Base-by-base conservation (phyloP, 306 rosid species). In the Nissolia schottii region DNA sequence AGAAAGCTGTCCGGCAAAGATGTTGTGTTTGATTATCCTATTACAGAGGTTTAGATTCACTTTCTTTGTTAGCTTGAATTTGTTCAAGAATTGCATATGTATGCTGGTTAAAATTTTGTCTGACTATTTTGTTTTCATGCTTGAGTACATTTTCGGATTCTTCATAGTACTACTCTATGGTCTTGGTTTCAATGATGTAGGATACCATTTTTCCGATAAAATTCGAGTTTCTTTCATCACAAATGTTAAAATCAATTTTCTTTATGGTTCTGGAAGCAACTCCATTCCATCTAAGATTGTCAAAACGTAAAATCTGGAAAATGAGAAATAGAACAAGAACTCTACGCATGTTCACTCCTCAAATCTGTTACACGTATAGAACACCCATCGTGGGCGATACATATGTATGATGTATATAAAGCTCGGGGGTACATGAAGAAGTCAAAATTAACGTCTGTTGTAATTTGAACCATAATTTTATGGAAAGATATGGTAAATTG, bases 1-100 rank as follows among this genome's bases (percentile, higher is more conserved):
- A 70, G 93, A 81, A 93, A 93, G 88, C 87, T 93, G 35, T 84
- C 97, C 0, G 98, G 97, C 60, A 90, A 90, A 81, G 98, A 93
- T 56, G 97, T 90, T 4, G 90, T 88, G 59, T 93, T 93, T 12
- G 97, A 93, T 62, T 93, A 83, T 66, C 98, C 97, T 1, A 28
- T 80, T 3, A 51, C 90, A 0, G 97, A 90, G 80, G 84, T 89
- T 7, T 90, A 86, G 76, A 22, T 68, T 58, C 11, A 11, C 3
- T 23, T 31, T 9, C 7, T 18, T 20, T 51, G 24, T 64, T 19
- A 32, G 62, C 51, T 31, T 66, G 55, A 57, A 66, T 28, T 60
- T 65, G 14, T 34, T 72, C 6, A 2, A 27, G 63, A 31, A 41
- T 63, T 62, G 67, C 77, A 31, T n/a, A 37, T 28, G 40, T 68